Evolutionary conservation across 805 yeast genomes (phyloP).

Genomic region (Yarrowia bubula): DNA sequence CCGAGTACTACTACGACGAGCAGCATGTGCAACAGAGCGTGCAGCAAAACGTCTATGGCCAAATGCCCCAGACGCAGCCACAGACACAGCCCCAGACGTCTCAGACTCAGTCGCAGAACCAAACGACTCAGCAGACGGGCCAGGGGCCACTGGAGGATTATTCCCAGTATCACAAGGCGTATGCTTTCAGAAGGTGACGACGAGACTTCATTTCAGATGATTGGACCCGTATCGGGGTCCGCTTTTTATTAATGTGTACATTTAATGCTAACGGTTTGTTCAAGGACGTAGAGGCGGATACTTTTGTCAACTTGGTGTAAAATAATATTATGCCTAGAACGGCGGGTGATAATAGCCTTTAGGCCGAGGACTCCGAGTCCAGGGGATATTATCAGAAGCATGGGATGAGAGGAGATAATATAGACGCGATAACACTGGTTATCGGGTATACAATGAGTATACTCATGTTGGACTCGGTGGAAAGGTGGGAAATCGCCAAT

Average conservation of each 20-base stretch:
- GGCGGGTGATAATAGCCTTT: too few species aligned
- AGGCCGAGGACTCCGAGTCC: too few species aligned
- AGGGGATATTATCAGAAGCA: too few species aligned
- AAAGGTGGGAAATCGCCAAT: too few species aligned
- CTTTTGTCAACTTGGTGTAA: too few species aligned
- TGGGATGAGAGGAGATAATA: too few species aligned
- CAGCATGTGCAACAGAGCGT: conserved; percentile 15
- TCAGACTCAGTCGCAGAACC: not conserved
- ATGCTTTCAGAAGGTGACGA: conserved; percentile 4
- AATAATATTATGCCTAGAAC: too few species aligned
- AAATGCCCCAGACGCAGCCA: not conserved
- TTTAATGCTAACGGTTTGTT: conserved; percentile 10
- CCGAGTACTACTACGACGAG: conserved; percentile 24
- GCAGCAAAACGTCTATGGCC: conserved; percentile 5
- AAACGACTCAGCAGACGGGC: not conserved
- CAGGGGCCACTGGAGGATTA: not conserved
- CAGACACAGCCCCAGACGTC: not conserved
- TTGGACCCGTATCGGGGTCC: not conserved
- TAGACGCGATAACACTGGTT: too few species aligned
- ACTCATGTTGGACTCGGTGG: too few species aligned
- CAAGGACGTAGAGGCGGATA: not conserved
- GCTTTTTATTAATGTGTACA: conserved; percentile 11
- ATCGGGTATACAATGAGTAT: too few species aligned
- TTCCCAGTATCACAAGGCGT: conserved; percentile 17
- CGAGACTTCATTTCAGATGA: too few species aligned